These are phyloP conservation scores for Phaseolus lunatus DNA, from an alignment of 306 rosid genomes.

Conservation along the genomic window DNA sequence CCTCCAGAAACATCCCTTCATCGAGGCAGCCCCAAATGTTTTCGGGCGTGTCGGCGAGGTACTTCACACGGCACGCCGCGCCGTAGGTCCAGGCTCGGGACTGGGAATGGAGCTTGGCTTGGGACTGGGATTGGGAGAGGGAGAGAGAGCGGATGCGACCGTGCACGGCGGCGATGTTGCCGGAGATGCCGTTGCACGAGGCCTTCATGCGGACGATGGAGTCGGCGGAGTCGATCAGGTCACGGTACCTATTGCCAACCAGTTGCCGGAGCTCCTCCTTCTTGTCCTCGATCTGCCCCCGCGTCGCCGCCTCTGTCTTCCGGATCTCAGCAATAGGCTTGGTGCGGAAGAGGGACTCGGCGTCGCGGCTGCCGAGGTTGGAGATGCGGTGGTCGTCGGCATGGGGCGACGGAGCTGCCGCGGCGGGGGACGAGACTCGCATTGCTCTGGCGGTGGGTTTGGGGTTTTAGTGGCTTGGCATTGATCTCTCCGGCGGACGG, in stretches of 20 bases:
- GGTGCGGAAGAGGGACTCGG: conserved; percentile 82
- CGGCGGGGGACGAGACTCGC: conserved; percentile 50
- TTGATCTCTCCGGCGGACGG: conserved; percentile 28
- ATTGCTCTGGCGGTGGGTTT: conserved; percentile 39
- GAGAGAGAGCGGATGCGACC: conserved; percentile 70
- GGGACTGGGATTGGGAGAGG: conserved; percentile 48
- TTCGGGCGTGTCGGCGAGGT: conserved; percentile 90
- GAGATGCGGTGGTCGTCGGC: conserved; percentile 54
- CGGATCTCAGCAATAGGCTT: conserved; percentile 91
- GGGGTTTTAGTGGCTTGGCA: conserved; percentile 42
- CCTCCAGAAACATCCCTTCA: conserved; percentile 93
- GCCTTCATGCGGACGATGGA: conserved; percentile 88
- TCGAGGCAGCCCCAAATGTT: conserved; percentile 97
- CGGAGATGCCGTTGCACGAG: conserved; percentile 69
- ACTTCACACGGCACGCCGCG: conserved; percentile 91
- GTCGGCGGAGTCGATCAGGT: conserved; percentile 96
- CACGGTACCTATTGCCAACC: conserved; percentile 94
- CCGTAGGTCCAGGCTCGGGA: conserved; percentile 67
- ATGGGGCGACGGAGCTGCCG: conserved; percentile 34
- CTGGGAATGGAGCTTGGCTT: conserved; percentile 49
- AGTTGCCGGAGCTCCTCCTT: conserved; percentile 98
- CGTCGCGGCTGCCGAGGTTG: conserved; percentile 65
- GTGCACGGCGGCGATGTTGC: conserved; percentile 70
- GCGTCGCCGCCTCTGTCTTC: conserved; percentile 69
- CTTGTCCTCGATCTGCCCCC: conserved; percentile 86